These are phyloP conservation scores for Xylaria castorea DNA, from an alignment of 495 filamentous ascomycete genomes.

Conservation along the genomic window DNA sequence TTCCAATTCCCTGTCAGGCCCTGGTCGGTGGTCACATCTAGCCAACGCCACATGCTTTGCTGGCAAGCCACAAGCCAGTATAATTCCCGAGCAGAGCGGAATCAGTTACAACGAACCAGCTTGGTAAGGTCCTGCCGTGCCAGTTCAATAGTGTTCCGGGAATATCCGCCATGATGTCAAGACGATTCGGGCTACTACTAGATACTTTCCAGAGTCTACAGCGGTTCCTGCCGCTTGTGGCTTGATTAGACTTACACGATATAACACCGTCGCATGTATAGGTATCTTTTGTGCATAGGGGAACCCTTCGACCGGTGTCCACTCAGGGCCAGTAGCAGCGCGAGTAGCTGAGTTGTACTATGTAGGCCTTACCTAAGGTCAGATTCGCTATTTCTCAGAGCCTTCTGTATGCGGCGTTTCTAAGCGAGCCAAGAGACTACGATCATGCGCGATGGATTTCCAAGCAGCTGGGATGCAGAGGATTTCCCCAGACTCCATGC, in stretches of 20 bases:
- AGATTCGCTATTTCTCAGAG: background rate
- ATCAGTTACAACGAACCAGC: background rate
- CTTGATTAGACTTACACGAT: background rate
- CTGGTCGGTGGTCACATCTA: background rate
- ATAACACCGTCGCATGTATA: background rate
- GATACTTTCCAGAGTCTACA: background rate
- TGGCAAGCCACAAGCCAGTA: constrained; percentile 9
- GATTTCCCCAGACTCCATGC: constrained; percentile 5
- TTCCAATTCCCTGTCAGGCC: background rate
- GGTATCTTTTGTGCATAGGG: background rate
- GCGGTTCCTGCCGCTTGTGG: constrained; percentile 10
- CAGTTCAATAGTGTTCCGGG: background rate
- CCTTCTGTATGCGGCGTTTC: background rate
- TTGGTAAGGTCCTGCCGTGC: background rate
- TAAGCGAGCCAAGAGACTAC: background rate
- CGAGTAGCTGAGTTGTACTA: background rate
- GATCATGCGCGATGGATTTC: background rate
- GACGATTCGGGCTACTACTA: background rate
- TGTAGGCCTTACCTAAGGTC: too few species aligned
- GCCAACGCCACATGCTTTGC: constrained; percentile 16
- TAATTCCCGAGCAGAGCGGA: background rate
- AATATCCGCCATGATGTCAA: background rate
- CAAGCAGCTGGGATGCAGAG: background rate
- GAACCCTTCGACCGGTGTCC: background rate
- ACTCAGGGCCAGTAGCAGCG: background rate